Conservation (phyloP, 345 rosid species). For the Citrus inodora region DNA sequence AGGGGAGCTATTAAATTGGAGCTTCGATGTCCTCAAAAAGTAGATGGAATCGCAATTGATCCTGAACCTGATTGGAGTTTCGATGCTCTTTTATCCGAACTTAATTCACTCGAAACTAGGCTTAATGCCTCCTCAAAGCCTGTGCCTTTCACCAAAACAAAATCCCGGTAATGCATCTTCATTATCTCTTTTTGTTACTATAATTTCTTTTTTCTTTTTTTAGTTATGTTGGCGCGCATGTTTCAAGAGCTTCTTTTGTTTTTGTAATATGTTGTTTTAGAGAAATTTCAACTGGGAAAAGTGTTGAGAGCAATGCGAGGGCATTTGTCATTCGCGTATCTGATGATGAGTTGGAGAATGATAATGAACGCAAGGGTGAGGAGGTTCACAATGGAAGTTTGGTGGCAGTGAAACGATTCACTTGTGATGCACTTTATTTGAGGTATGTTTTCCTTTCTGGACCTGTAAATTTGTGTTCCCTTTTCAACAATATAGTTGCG, state of each 20-base stretch:
- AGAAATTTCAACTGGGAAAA: slow-evolving; percentile 24
- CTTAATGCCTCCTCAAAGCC: slow-evolving; percentile 44
- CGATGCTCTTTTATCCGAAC: slow-evolving; percentile 50
- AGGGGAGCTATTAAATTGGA: slow-evolving; percentile 69
- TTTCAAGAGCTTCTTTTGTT: not conserved
- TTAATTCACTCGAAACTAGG: slow-evolving; percentile 61
- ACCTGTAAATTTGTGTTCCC: not conserved
- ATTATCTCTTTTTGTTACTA: not conserved
- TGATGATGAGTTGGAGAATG: slow-evolving; percentile 60
- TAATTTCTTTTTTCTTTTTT: too few relatives aligned
- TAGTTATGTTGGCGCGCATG: not conserved
- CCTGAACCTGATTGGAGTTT: slow-evolving; percentile 85
- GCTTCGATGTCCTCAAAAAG: slow-evolving; percentile 50
- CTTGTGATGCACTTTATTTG: slow-evolving; percentile 44
- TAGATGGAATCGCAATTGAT: slow-evolving; percentile 56
- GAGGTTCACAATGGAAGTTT: slow-evolving; percentile 24
- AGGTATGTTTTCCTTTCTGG: slow-evolving; percentile 35
- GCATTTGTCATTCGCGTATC: slow-evolving; percentile 63
- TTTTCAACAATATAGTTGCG: not conserved
- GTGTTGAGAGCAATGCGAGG: slow-evolving; percentile 27
- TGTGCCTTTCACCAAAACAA: slow-evolving; percentile 41
- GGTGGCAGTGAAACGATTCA: slow-evolving; percentile 38
- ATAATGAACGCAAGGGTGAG: slow-evolving; percentile 31
- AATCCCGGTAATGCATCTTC: slow-evolving; percentile 32
- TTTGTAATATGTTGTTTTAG: slow-evolving; percentile 5